A percentile compares a stretch with the other conserved stretches of the same genome.
Conservation (phyloP, 2,329 filamentous ascomycete genomes). For the Colletotrichum spinosum region DNA sequence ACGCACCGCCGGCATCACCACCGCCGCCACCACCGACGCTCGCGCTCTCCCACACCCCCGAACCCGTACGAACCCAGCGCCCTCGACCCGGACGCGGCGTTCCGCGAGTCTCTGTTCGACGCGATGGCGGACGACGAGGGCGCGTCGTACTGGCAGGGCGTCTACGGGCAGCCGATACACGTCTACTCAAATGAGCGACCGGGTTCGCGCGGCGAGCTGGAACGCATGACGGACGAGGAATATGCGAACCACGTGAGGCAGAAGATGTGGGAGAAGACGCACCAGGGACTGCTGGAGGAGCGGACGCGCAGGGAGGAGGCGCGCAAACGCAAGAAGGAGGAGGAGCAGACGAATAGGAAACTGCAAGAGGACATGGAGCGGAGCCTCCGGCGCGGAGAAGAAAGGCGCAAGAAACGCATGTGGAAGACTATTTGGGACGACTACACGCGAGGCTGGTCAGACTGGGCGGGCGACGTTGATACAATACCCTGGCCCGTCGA, state of each 20-base stretch:
- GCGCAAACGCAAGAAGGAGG: conserved; percentile 62
- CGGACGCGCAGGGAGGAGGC: conserved; percentile 70
- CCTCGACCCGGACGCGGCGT: conserved; percentile 79
- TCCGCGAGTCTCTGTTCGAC: conserved; percentile 95
- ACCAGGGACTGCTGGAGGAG: conserved; percentile 85
- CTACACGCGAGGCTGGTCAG: conserved; percentile 74
- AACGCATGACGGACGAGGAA: conserved; percentile 92
- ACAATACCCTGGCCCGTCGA: conserved; percentile 79
- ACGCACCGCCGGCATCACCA: conserved; percentile 45
- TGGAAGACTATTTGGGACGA: conserved; percentile 72
- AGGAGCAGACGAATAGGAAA: conserved; percentile 57
- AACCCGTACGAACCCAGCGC: conserved; percentile 59
- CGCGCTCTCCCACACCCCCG: conserved; percentile 58
- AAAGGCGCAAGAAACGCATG: conserved; percentile 65
- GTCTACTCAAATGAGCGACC: conserved; percentile 69
- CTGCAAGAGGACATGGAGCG: conserved; percentile 71
- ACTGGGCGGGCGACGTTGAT: conserved; percentile 58
- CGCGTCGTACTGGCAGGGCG: conserved; percentile 91
- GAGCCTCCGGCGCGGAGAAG: conserved; percentile 75
- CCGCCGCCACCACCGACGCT: conserved; percentile 44
- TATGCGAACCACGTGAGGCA: conserved; percentile 87
- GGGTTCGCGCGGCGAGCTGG: conserved; percentile 68
- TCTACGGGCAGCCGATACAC: conserved; percentile 97
- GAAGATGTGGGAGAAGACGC: conserved; percentile 96
- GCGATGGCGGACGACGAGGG: conserved; percentile 97